Evolutionary conservation across 176 grass and related monocot genomes (phyloP), one percentile per base, ranked within the genome.

Genomic region (Neostapfia colusana): DNA sequence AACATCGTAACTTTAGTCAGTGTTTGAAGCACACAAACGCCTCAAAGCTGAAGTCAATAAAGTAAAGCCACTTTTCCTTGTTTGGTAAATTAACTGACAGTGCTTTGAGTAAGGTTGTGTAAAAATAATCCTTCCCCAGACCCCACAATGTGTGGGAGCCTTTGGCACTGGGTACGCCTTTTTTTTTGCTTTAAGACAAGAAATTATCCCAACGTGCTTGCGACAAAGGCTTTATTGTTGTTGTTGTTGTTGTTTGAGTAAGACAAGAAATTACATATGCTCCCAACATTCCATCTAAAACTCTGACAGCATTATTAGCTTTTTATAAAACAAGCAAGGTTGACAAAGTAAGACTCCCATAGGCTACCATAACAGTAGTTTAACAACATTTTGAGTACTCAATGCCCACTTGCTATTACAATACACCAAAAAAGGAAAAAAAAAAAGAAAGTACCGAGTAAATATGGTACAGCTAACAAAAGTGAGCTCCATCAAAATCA

Each of bases 31-130:
- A 66, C 20, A 36, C 13, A 60, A 58, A 70, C 37, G 40, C 25
- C 46, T 36, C 53, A 76, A 81, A 46, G 46, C 43, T 69, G 40
- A 53, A 49, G 23, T 74, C 62, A 75, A 74, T 51, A 68, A 31
- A 46, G 43, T 3, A 65, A n/a, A 16, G 7, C 10, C 35, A 5
- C 10, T 36, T 21, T 49, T 63, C 8, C 48, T 62, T 55, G 13
- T 31, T 3, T 31, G 57, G 57, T 31, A 59, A 60, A 40, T 61
- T 31, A 62, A 76, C 11, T 46, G 5, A 46, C 13, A 25, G 40
- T 61, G 13, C 40, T 25, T 61, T 14, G 13, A 58, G n/a, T n/a
- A n/a, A n/a, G n/a, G n/a, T n/a, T n/a, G n/a, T n/a, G n/a, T n/a
- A n/a, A n/a, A n/a, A n/a, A n/a, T n/a, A n/a, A n/a, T n/a, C n/a